Conservation (phyloP, 306 rosid species). For the Albizia julibrissin region DNA sequence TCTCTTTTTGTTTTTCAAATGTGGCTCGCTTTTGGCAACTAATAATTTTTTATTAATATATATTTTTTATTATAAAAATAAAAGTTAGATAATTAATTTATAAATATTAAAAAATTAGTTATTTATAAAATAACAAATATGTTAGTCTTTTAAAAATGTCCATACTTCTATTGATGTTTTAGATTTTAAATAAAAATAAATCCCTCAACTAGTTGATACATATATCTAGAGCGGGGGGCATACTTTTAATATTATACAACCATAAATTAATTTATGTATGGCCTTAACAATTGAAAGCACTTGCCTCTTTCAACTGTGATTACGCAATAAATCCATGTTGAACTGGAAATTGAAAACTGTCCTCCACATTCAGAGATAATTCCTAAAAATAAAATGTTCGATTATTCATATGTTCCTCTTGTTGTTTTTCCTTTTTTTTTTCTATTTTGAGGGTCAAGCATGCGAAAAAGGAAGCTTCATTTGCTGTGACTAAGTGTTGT, state of each 20-base stretch:
- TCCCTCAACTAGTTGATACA: too few species aligned
- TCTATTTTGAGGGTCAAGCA: not conserved
- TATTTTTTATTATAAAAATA: too few species aligned
- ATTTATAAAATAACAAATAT: too few species aligned
- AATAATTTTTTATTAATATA: too few species aligned
- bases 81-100: too few species aligned
- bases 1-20: not conserved
- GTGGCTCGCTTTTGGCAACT: not conserved
- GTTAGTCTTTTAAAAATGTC: too few species aligned
- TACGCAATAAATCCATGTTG: not conserved
- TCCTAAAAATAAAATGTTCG: not conserved
- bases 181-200: too few species aligned
- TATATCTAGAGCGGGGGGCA: too few species aligned
- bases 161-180: too few species aligned
- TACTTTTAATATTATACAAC: not conserved
- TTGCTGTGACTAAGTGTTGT: constrained; percentile 16
- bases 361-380: not conserved
- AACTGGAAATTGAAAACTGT: not conserved
- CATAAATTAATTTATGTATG: not conserved
- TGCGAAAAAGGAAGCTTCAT: constrained; percentile 10
- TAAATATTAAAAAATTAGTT: too few species aligned
- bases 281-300: not conserved
- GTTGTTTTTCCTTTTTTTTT: not conserved
- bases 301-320: not conserved
- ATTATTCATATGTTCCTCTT: not conserved